A percentile compares a stretch with the other conserved stretches of the same genome.
These are phyloP conservation scores for Coemansia sp. DNA, from an alignment of 192 early-diverging fungal genomes.

Conservation along the genomic window DNA sequence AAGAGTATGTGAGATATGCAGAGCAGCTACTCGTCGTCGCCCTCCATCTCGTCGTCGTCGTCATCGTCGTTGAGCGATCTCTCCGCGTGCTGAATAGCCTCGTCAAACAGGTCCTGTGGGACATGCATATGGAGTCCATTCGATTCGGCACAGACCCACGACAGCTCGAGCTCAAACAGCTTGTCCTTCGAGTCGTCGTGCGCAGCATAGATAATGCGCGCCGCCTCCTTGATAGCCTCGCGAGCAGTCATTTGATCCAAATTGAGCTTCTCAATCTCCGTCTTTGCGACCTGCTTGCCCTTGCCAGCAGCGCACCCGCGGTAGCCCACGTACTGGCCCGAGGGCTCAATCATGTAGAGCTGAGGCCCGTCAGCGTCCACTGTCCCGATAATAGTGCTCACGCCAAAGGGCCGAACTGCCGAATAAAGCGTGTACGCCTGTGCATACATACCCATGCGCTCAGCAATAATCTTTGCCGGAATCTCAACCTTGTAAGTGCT, in stretches of 20 bases:
- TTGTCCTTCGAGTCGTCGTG: conserved; percentile 99
- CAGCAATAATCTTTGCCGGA: conserved; percentile 90
- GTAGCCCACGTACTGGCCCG: conserved; percentile 96
- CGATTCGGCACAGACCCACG: conserved; percentile 89
- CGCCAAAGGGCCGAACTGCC: conserved; percentile 90
- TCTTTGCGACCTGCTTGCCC: conserved; percentile 94
- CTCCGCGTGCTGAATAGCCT: conserved; percentile 63
- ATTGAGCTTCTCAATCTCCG: conserved; percentile 98
- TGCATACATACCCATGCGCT: conserved; percentile 88
- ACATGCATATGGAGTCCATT: conserved; percentile 78
- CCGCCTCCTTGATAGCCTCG: conserved; percentile 91
- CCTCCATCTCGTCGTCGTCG: conserved; percentile 44
- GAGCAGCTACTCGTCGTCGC: conserved; percentile 29
- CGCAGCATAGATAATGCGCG: conserved; percentile 90
- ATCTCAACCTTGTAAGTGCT: conserved; percentile 79
- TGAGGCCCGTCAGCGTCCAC: conserved; percentile 80
- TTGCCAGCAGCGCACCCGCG: conserved; percentile 94
- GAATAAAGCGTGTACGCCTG: conserved; percentile 98
- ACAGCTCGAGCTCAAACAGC: conserved; percentile 97
- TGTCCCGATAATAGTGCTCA: conserved; percentile 77
- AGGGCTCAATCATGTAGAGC: conserved; percentile 95
- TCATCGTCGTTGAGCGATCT: conserved; percentile 39
- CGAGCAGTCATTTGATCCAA: conserved; percentile 68
- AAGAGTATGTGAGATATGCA: not conserved
- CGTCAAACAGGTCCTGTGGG: conserved; percentile 79